Conservation (phyloP, 345 rosid genomes). For the Syzygium grande region DNA sequence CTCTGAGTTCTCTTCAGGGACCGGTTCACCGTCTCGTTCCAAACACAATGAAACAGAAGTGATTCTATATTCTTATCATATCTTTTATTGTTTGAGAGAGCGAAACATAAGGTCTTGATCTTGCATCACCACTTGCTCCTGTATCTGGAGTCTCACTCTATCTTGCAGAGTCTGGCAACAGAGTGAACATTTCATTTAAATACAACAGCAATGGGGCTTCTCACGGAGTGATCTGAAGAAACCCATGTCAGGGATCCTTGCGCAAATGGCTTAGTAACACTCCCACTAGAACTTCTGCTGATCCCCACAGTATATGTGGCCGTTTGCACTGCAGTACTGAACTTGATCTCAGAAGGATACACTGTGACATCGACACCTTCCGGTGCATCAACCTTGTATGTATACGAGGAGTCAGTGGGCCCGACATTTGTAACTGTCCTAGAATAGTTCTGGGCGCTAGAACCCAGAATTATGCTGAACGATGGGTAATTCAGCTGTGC, state of each 20-base stretch:
- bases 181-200: background rate
- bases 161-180: background rate
- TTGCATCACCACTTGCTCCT: background rate
- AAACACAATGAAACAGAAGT: background rate
- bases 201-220: constrained; percentile 12
- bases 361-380: constrained; percentile 12
- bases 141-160: background rate
- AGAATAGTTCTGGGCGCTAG: background rate
- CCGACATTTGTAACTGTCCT: constrained; percentile 20
- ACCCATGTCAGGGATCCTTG: constrained; percentile 14
- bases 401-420: background rate
- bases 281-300: background rate
- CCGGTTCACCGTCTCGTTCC: background rate
- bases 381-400: background rate
- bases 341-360: constrained; percentile 3
- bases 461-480: constrained; percentile 7
- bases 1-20: background rate
- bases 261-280: background rate
- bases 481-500: constrained; percentile 23
- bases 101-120: background rate
- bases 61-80: background rate
- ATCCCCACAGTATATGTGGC: constrained; percentile 14
- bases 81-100: background rate
- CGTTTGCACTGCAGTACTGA: background rate
- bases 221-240: background rate